phyloP scores from a whole-genome alignment of 305 asterid species.

The Fraxinus nigra region DNA sequence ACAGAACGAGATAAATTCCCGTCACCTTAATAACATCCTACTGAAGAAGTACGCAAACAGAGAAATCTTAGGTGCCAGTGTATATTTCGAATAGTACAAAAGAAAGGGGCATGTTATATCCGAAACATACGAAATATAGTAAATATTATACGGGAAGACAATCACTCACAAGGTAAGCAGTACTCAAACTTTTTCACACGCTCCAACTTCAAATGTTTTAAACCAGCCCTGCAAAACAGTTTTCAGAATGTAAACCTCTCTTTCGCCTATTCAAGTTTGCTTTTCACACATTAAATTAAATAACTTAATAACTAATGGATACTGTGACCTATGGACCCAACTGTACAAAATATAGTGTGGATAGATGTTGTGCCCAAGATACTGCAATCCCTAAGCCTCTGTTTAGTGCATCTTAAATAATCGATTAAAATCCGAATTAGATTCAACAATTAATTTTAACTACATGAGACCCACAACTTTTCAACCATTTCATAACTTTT shows the following conservation, averaged over 20 bases:
- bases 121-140: not conserved
- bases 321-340: not conserved
- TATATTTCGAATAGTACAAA: not conserved
- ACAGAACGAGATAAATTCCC: not conserved
- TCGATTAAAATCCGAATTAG: not conserved
- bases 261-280: not conserved
- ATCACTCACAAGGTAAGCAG: slow-evolving; percentile 84
- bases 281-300: not conserved
- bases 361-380: not conserved
- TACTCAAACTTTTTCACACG: slow-evolving; percentile 85
- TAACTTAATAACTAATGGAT: not conserved
- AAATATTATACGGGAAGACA: not conserved
- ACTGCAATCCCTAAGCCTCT: not conserved
- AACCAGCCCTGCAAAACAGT: slow-evolving; percentile 68
- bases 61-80: not conserved
- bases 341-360: not conserved
- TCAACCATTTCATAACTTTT: not conserved
- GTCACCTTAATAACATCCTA: not conserved
- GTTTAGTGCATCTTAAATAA: not conserved
- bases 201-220: slow-evolving; percentile 72
- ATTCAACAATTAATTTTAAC: not conserved
- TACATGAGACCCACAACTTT: not conserved
- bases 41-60: not conserved
- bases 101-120: not conserved
- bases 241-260: slow-evolving; percentile 11